These are phyloP conservation scores for Cutaneotrichosporon arboriforme DNA, from an alignment of 1,284 basidiomycete genomes.

Conservation along the genomic window DNA sequence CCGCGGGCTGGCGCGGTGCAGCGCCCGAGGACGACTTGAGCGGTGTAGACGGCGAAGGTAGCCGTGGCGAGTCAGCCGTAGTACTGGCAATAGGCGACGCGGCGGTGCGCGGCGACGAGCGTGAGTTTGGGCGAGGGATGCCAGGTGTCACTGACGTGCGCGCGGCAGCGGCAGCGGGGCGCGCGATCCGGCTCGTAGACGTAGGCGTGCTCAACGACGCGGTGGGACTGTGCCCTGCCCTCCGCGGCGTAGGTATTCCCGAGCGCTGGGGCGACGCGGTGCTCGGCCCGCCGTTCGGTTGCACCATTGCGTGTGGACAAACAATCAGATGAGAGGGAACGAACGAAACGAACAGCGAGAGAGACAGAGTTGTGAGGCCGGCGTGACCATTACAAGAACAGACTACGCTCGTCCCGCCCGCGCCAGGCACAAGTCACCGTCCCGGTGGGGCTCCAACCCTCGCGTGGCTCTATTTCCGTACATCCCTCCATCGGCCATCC, in stretches of 20 bases:
- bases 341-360: no score
- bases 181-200: not conserved
- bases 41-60: no score
- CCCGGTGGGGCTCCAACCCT: not conserved
- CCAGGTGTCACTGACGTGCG: not conserved
- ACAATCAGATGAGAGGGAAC: no score
- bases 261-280: not conserved
- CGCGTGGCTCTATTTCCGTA: no score
- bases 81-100: no score
- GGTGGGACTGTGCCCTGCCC: not conserved
- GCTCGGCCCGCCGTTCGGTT: not conserved
- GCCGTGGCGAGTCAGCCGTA: no score
- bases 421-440: not conserved
- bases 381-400: no score
- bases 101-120: no score
- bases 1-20: no score
- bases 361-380: no score
- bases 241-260: conserved; percentile 2
- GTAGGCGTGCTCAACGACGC: not conserved
- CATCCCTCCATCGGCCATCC: not conserved
- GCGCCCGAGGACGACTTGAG: no score
- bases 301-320: not conserved
- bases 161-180: not conserved
- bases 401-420: not conserved
- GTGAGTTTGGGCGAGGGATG: not conserved